Percentiles rank a stretch among this genome's conserved stretches.
Evolutionary conservation across 2,329 filamentous ascomycete species (phyloP).

Genomic region (Alternaria sp.): DNA sequence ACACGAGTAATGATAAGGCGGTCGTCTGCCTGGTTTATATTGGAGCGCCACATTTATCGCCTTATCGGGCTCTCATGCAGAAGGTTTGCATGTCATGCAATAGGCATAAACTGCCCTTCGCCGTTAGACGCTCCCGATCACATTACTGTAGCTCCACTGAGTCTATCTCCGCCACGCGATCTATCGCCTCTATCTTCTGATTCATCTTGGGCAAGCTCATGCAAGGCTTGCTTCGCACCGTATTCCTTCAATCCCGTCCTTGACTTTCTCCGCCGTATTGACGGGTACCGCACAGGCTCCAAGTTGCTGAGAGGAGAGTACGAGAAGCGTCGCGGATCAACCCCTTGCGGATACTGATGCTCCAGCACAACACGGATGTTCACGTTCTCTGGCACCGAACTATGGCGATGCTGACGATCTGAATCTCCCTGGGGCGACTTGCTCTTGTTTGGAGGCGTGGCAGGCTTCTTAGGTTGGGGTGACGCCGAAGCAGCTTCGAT

Average conservation of each 20-base stretch:
- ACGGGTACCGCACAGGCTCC: slow-evolving; percentile 24
- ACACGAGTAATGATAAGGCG: background rate
- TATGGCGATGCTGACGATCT: slow-evolving; percentile 14
- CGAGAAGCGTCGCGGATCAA: slow-evolving; percentile 27
- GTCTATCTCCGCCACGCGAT: background rate
- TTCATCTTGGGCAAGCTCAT: slow-evolving; percentile 24
- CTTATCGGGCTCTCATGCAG: background rate
- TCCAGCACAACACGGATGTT: slow-evolving; percentile 39
- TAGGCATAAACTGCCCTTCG: background rate
- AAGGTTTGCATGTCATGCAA: background rate
- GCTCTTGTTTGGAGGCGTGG: slow-evolving; percentile 8
- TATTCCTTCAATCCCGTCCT: slow-evolving; percentile 33
- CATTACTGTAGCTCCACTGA: background rate
- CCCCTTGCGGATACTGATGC: slow-evolving; percentile 21
- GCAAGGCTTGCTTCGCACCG: slow-evolving; percentile 29
- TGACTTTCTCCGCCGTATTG: slow-evolving; percentile 33
- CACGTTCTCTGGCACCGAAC: slow-evolving; percentile 34
- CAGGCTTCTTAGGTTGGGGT: slow-evolving; percentile 5
- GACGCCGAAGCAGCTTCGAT: slow-evolving; percentile 8
- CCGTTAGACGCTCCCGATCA: background rate
- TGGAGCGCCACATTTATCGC: background rate
- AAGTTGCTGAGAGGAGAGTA: slow-evolving; percentile 21
- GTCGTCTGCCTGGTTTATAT: background rate
- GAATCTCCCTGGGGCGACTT: slow-evolving; percentile 4
- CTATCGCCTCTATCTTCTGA: slow-evolving; percentile 8